Conservation (phyloP, 2,329 filamentous ascomycete species). For the Fusarium protoensiforme region DNA sequence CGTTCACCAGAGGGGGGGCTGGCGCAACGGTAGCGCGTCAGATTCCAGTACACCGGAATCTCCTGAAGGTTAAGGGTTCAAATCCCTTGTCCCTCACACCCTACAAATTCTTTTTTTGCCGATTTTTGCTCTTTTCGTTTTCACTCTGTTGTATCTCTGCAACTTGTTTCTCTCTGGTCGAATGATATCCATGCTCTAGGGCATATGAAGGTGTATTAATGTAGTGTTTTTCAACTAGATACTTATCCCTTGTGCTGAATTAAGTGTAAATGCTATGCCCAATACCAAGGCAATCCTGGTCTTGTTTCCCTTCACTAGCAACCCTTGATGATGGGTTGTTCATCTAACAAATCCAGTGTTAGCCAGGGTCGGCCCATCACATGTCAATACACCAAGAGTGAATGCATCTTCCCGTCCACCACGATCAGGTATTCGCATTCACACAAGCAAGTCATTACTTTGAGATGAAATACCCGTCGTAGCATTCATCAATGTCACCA, state of each 20-base stretch:
- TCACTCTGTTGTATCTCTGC: not conserved
- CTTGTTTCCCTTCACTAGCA: not conserved
- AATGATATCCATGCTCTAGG: not conserved
- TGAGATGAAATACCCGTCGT: not conserved
- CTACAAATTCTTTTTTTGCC: not conserved
- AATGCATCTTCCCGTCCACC: not conserved
- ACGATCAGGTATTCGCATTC: not conserved
- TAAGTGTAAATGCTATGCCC: not conserved
- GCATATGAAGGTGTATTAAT: not conserved
- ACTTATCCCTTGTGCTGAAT: not conserved
- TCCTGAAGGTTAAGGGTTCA: conserved; percentile 1
- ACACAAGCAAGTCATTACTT: not conserved
- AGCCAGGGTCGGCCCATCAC: not conserved
- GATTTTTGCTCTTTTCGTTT: not conserved
- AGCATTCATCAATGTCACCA: not conserved
- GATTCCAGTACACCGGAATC: not conserved
- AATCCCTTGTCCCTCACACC: not conserved
- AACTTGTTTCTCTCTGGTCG: not conserved
- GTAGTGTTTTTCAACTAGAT: too few species aligned
- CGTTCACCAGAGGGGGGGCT: not conserved
- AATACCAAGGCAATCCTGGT: not conserved
- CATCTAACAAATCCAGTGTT: not conserved
- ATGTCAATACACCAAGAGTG: not conserved
- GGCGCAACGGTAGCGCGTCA: not conserved
- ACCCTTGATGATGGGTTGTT: not conserved